Conservation (phyloP, 306 rosid genomes). For the Cucurbita maxima region DNA sequence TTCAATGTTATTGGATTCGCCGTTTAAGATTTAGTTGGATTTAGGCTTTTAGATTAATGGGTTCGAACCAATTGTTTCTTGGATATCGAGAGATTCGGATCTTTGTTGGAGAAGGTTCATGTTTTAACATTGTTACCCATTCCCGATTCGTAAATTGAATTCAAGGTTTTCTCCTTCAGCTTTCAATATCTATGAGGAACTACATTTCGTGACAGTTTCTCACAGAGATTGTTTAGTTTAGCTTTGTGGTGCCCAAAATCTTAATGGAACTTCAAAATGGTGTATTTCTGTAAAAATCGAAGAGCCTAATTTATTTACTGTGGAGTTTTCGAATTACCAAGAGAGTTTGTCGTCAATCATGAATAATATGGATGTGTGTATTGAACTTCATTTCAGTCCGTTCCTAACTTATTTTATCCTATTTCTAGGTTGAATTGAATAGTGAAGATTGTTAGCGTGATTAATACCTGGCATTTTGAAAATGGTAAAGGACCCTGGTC, state of each 20-base stretch:
- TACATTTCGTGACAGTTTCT: background rate
- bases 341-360: background rate
- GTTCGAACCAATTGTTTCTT: background rate
- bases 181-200: background rate
- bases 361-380: background rate
- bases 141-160: background rate
- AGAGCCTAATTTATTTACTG: background rate
- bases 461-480: background rate
- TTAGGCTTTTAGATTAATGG: background rate
- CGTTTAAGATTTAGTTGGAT: background rate
- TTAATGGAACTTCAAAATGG: background rate
- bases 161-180: background rate
- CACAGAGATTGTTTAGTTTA: background rate
- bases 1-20: background rate
- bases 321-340: background rate
- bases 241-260: background rate
- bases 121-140: background rate
- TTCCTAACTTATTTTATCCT: background rate
- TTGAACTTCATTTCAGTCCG: background rate
- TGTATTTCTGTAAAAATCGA: background rate
- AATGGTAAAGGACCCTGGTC: background rate
- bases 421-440: slow-evolving; percentile 4
- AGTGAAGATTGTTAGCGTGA: background rate
- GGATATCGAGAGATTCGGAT: background rate
- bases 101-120: background rate